phyloP scores from a whole-genome alignment of 305 asterid genomes.

The Withania somnifera region DNA sequence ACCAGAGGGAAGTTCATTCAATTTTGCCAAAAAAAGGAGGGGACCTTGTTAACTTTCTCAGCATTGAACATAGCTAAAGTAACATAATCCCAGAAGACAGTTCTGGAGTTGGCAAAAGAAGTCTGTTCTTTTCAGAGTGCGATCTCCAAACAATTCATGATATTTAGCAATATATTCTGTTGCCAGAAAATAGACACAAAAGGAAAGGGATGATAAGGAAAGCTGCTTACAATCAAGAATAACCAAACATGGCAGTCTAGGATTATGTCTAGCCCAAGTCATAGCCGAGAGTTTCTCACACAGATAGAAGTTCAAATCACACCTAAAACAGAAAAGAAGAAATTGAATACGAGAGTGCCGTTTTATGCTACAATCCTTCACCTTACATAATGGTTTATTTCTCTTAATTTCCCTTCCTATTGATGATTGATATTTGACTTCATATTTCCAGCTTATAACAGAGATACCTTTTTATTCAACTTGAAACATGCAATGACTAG shows the following conservation, averaged over 20 bases:
- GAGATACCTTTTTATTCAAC: conserved; percentile 1
- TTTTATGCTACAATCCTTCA: neutral
- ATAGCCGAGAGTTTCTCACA: neutral
- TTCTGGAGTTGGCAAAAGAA: neutral
- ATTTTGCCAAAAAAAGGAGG: neutral
- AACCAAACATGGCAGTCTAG: neutral
- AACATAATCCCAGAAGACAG: neutral
- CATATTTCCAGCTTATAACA: neutral
- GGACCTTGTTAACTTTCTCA: neutral
- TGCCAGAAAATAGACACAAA: neutral
- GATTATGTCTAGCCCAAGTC: neutral
- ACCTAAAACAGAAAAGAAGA: neutral
- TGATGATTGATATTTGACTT: neutral
- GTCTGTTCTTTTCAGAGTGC: neutral
- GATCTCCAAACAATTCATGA: neutral
- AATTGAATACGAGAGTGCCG: neutral
- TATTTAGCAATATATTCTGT: neutral
- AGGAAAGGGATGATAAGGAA: neutral
- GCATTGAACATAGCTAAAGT: neutral
- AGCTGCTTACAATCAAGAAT: neutral
- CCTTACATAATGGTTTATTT: neutral
- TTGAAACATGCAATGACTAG: neutral
- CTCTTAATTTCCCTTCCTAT: neutral
- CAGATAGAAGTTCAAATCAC: neutral
- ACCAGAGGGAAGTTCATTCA: no score